These are phyloP conservation scores for Didymella glomerata DNA, from an alignment of 2,329 filamentous ascomycete species.

Conservation along the genomic window DNA sequence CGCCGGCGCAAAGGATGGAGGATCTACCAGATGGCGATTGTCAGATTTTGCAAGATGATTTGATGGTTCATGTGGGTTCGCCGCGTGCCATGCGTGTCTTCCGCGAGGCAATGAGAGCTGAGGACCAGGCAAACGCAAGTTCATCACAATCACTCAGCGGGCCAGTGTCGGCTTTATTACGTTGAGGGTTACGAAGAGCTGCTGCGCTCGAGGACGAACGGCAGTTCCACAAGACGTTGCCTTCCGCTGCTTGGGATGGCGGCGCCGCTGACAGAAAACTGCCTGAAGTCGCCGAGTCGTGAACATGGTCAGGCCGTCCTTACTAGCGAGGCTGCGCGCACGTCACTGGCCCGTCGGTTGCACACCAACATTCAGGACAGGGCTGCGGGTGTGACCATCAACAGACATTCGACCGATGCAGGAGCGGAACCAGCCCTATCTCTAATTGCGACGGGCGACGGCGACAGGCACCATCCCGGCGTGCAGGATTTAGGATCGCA, in stretches of 20 bases:
- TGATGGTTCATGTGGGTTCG: slow-evolving; percentile 35
- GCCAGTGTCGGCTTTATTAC: slow-evolving; percentile 33
- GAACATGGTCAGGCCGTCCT: slow-evolving; percentile 25
- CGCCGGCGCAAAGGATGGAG: slow-evolving; percentile 39
- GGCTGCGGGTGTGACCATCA: slow-evolving; percentile 23
- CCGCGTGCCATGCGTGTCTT: slow-evolving; percentile 31
- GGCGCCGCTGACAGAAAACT: slow-evolving; percentile 39
- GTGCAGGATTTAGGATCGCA: slow-evolving; percentile 36
- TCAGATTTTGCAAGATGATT: slow-evolving; percentile 41
- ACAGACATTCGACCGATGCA: slow-evolving; percentile 39
- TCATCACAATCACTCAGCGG: slow-evolving; percentile 22
- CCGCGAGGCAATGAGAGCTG: slow-evolving; percentile 36
- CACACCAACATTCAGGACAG: slow-evolving; percentile 39
- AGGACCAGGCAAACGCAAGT: slow-evolving; percentile 24
- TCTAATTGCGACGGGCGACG: slow-evolving; percentile 33
- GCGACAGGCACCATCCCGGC: slow-evolving; percentile 26
- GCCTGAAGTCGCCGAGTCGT: slow-evolving; percentile 43
- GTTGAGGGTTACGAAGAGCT: slow-evolving; percentile 2
- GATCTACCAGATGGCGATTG: slow-evolving; percentile 37
- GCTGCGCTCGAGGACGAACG: slow-evolving; percentile 15
- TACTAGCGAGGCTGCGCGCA: slow-evolving; percentile 30
- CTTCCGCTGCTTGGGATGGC: slow-evolving; percentile 24
- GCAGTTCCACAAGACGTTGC: slow-evolving; percentile 32
- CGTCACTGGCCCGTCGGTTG: slow-evolving; percentile 37
- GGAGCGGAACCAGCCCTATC: slow-evolving; percentile 46